Evolutionary conservation across 2,329 filamentous ascomycete genomes (phyloP).

Genomic region (Claviceps sp.): DNA sequence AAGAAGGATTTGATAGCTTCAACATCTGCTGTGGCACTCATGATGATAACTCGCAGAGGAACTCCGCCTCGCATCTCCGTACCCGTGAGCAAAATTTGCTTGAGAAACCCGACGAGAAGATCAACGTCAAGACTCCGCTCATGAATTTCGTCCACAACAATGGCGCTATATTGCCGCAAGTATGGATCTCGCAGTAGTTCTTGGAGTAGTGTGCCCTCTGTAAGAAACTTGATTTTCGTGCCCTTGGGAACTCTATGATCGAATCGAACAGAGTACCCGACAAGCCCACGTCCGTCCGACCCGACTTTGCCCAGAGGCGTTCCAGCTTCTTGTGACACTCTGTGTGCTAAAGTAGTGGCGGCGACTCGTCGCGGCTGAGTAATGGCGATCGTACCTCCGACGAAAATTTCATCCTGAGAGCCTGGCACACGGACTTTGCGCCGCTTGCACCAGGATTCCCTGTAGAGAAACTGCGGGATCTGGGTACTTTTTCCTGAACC

Average conservation of each 20-base stretch:
- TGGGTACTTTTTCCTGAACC: constrained; percentile 96
- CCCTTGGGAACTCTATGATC: constrained; percentile 72
- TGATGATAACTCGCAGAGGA: constrained; percentile 78
- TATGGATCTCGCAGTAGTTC: constrained; percentile 80
- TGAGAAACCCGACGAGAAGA: constrained; percentile 75
- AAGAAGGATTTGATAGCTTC: constrained; percentile 70
- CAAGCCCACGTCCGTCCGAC: constrained; percentile 36
- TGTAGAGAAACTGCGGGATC: constrained; percentile 76
- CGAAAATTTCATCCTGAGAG: constrained; percentile 29
- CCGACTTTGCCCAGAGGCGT: constrained; percentile 33
- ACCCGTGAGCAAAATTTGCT: constrained; percentile 54
- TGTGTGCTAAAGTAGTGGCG: constrained; percentile 76
- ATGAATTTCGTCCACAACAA: constrained; percentile 94
- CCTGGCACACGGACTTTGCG: constrained; percentile 35
- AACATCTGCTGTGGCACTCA: constrained; percentile 93
- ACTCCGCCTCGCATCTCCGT: constrained; percentile 54
- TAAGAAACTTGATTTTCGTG: constrained; percentile 86
- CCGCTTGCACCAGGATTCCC: constrained; percentile 64
- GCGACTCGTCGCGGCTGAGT: constrained; percentile 91
- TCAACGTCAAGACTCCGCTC: constrained; percentile 93
- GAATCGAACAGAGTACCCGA: constrained; percentile 92
- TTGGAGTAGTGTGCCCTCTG: constrained; percentile 90
- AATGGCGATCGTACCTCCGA: constrained; percentile 77
- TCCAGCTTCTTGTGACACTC: constrained; percentile 67
- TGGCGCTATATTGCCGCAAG: constrained; percentile 72